These are phyloP conservation scores for Euphorbia neoarborescens DNA, from an alignment of 441 rosid species.

Conservation along the genomic window DNA sequence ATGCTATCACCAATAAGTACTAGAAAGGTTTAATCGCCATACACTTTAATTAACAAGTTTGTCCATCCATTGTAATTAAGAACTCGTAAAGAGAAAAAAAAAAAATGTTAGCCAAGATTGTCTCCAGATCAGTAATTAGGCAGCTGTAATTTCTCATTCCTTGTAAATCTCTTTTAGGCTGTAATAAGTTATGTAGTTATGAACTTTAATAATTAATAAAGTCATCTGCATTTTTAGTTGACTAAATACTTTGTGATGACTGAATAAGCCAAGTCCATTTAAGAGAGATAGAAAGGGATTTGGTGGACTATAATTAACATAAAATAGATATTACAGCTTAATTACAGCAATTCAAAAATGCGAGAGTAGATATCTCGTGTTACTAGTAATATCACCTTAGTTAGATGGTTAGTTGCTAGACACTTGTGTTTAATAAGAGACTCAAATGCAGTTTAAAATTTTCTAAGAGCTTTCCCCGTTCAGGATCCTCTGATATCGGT, in stretches of 20 bases:
- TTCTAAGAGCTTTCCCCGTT: conserved; percentile 68
- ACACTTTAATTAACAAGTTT: neutral
- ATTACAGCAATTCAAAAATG: too few relatives aligned
- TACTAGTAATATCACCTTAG: conserved; percentile 63
- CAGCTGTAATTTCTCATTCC: neutral
- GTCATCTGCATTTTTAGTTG: neutral
- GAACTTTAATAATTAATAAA: neutral
- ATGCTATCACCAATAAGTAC: neutral
- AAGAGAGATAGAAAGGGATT: too few relatives aligned
- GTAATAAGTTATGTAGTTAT: neutral
- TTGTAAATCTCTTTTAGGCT: neutral
- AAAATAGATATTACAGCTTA: too few relatives aligned
- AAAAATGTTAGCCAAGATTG: neutral
- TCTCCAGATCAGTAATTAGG: neutral
- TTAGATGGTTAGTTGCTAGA: conserved; percentile 68
- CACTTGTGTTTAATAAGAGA: conserved; percentile 60
- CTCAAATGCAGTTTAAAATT: conserved; percentile 52
- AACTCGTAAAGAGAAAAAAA: conserved; percentile 3
- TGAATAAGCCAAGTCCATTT: too few relatives aligned
- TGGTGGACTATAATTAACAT: too few relatives aligned
- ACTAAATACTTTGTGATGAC: conserved; percentile 5
- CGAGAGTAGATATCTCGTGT: too few relatives aligned
- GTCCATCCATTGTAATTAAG: neutral
- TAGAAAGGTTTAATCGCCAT: conserved; percentile 1
- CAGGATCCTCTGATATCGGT: conserved; percentile 68